Percentiles rank a stretch among this genome's conserved stretches.
Conservation (phyloP, 768 basidiomycete genomes). For the Udeniomyces megalosporus region DNA sequence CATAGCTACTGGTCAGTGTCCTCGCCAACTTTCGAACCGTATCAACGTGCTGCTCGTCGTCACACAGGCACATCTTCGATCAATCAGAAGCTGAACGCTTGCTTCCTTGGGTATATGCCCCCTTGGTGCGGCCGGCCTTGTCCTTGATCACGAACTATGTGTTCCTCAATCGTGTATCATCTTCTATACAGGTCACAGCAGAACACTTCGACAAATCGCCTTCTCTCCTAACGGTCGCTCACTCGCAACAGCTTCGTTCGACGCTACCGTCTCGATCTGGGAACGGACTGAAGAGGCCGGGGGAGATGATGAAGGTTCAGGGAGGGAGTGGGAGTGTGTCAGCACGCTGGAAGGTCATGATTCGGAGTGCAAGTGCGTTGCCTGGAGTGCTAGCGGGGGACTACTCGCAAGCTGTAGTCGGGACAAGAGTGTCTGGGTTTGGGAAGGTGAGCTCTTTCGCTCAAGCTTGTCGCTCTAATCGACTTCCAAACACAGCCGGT, state of each 20-base stretch:
- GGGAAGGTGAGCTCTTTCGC: slow-evolving; percentile 61
- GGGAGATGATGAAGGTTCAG: slow-evolving; percentile 53
- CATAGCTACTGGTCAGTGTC: slow-evolving; percentile 12
- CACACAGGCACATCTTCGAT: no score
- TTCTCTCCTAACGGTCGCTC: slow-evolving; percentile 80
- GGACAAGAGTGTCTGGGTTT: slow-evolving; percentile 97
- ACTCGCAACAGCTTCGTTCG: slow-evolving; percentile 84
- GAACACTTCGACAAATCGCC: slow-evolving; percentile 69
- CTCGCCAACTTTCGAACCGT: no score
- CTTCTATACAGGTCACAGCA: slow-evolving; percentile 45
- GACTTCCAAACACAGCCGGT: no score
- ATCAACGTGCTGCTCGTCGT: no score
- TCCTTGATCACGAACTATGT: not conserved
- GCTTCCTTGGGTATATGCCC: not conserved
- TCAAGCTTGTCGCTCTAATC: no score
- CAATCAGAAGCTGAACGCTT: no score
- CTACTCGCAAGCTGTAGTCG: slow-evolving; percentile 85
- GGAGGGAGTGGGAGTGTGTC: slow-evolving; percentile 89
- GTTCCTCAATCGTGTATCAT: not conserved
- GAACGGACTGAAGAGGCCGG: slow-evolving; percentile 42
- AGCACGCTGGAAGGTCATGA: slow-evolving; percentile 85
- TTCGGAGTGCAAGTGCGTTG: slow-evolving; percentile 83
- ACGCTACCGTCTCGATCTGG: slow-evolving; percentile 83
- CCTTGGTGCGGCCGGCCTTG: no score
- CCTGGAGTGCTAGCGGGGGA: slow-evolving; percentile 57